Evolutionary conservation across 768 basidiomycete species (phyloP), one percentile per base, ranked within the genome.

Genomic region (Mycena maculata): DNA sequence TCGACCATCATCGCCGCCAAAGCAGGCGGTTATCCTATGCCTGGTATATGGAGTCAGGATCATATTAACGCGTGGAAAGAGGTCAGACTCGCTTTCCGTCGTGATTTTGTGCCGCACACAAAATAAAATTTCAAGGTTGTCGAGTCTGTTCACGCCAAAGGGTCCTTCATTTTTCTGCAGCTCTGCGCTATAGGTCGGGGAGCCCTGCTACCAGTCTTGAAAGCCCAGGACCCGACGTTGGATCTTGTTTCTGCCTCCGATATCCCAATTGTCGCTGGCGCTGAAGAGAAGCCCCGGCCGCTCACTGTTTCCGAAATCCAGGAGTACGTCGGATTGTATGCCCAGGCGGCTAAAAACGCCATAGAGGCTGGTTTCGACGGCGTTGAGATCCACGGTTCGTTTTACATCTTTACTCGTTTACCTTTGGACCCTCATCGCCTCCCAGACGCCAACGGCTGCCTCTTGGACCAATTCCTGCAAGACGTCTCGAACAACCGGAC

Each of bases 341-440:
- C 77, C 18, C 77, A 78, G 15, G 86, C 84, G 0, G 84, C 88
- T 6, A 73, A 75, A 25, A 82, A 82, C 60, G 83, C 85, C 20
- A 73, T 86, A 44, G 70, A 57, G 45, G 86, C 88, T 38, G 86
- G 86, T 7, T 89, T 89, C 61, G 88, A 89, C 65, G 89, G 88
- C 16, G 80, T 77, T 3, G 75, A 77, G 63, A 49, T 77, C 30
- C 75, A 74, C 41, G 60, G 68, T 44, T 36, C 31, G 49, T 22
- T 28, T 11, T 18, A 1, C 31, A 5, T 27, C 7, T 15, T 59
- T 22, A 4, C 5, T 47, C n/a, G n/a, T 47, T 31, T 18, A 2
- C 31, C 30, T 20, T n/a, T 60, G 27, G 6, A 15, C 25, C 28
- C 2, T 30, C 2, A 25, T 22, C 18, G 28, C 15, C 23, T 6